phyloP scores from a whole-genome alignment of 306 rosid genomes.

The Inga laurina region DNA sequence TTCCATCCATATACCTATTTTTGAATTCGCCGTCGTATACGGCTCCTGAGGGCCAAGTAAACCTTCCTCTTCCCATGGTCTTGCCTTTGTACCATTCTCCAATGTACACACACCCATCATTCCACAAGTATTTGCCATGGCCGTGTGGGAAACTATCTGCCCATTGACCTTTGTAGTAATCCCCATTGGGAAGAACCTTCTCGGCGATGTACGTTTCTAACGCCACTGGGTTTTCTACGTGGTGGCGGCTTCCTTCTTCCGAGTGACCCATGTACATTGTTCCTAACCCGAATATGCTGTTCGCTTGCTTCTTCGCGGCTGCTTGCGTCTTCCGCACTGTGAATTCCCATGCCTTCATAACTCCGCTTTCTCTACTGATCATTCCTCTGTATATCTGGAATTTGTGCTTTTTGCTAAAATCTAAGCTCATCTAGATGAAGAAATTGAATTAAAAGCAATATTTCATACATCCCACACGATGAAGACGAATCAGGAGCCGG shows the following conservation, averaged over 20 bases:
- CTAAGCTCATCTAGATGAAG: slow-evolving; percentile 16
- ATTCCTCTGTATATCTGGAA: slow-evolving; percentile 21
- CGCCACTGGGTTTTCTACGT: slow-evolving; percentile 32
- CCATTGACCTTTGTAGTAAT: slow-evolving; percentile 89
- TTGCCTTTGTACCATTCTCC: slow-evolving; percentile 86
- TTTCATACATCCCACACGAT: slow-evolving; percentile 15
- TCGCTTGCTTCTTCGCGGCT: slow-evolving; percentile 79
- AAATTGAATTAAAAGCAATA: slow-evolving; percentile 21
- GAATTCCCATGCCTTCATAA: slow-evolving; percentile 93
- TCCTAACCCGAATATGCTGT: slow-evolving; percentile 85
- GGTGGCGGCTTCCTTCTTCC: slow-evolving; percentile 38
- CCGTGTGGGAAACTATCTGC: slow-evolving; percentile 78
- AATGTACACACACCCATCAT: slow-evolving; percentile 83
- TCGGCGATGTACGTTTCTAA: slow-evolving; percentile 58
- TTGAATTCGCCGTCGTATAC: slow-evolving; percentile 93
- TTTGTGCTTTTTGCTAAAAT: background rate
- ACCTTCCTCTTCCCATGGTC: slow-evolving; percentile 78
- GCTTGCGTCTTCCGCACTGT: slow-evolving; percentile 81
- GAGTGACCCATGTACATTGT: slow-evolving; percentile 38
- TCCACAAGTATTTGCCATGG: slow-evolving; percentile 81
- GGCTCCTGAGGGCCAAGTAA: slow-evolving; percentile 94
- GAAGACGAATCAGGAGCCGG: background rate
- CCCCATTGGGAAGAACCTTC: slow-evolving; percentile 78
- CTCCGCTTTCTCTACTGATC: slow-evolving; percentile 70
- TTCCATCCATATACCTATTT: slow-evolving; percentile 81